A percentile compares a stretch with the other conserved stretches of the same genome.
Conservation (phyloP, 2,329 filamentous ascomycete species). For the Verticillium longisporum region DNA sequence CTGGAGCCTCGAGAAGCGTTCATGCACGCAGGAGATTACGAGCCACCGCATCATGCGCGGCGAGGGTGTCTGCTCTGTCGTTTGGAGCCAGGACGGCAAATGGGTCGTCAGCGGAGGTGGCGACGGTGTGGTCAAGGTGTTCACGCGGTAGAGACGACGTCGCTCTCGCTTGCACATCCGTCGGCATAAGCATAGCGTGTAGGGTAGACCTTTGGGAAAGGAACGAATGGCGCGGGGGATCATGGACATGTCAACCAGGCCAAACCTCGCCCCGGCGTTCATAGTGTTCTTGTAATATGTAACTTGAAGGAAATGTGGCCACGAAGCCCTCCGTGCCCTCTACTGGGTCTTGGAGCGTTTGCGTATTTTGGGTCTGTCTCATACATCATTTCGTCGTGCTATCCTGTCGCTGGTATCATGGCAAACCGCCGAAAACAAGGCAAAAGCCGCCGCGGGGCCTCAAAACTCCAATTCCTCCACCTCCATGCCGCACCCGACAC, state of each 20-base stretch:
- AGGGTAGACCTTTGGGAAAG: not conserved
- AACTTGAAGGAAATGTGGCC: not conserved
- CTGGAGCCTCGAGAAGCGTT: conserved; percentile 94
- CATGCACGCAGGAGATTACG: conserved; percentile 92
- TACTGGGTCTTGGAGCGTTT: not conserved
- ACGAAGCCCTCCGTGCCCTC: not conserved
- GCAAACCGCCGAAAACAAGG: not conserved
- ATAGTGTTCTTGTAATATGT: conserved; percentile 3
- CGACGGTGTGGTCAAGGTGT: conserved; percentile 94
- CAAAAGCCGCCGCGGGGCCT: not conserved
- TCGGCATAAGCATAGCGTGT: conserved; percentile 2
- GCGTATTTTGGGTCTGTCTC: not conserved
- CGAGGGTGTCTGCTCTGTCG: conserved; percentile 88
- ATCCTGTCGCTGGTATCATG: not conserved
- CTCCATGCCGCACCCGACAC: conserved; percentile 69
- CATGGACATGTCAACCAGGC: not conserved
- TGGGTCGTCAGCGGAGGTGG: conserved; percentile 94
- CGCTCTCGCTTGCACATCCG: not conserved
- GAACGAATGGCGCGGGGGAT: not conserved
- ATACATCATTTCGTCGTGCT: not conserved
- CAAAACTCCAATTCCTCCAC: conserved; percentile 68
- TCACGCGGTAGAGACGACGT: conserved; percentile 40
- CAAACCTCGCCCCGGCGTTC: not conserved
- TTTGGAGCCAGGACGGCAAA: conserved; percentile 91
- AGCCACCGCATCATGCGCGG: conserved; percentile 91